These are phyloP conservation scores for Penicillium crustosum DNA, from an alignment of 2,329 filamentous ascomycete species.

Conservation along the genomic window DNA sequence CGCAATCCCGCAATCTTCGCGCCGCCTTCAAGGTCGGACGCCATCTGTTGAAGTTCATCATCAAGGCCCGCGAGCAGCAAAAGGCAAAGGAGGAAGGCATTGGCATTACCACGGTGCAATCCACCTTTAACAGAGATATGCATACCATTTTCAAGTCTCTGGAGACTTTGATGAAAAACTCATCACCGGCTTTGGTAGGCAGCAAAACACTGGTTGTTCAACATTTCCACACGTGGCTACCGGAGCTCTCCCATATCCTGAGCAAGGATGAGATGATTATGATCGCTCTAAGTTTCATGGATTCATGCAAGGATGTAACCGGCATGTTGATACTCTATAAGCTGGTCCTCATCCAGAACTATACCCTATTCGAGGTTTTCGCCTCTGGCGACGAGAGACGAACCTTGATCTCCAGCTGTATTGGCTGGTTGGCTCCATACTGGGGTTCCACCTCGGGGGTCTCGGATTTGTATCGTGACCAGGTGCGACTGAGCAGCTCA, in stretches of 20 bases:
- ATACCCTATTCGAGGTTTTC: constrained; percentile 80
- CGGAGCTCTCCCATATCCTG: constrained; percentile 76
- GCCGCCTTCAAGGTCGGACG: constrained; percentile 93
- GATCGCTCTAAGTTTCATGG: constrained; percentile 89
- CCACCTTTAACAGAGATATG: constrained; percentile 78
- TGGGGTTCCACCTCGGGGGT: constrained; percentile 77
- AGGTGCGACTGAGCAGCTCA: constrained; percentile 89
- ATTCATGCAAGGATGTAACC: constrained; percentile 81
- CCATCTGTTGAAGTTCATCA: constrained; percentile 92
- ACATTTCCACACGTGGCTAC: constrained; percentile 96
- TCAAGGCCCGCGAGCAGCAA: constrained; percentile 82
- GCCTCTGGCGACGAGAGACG: constrained; percentile 72
- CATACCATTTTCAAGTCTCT: constrained; percentile 86
- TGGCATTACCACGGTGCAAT: constrained; percentile 70
- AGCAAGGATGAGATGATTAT: constrained; percentile 82
- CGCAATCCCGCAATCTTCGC: constrained; percentile 78
- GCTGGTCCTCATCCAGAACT: constrained; percentile 87
- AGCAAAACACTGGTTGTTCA: constrained; percentile 95
- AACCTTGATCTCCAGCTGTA: constrained; percentile 75
- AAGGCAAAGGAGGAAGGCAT: constrained; percentile 84
- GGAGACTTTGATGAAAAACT: constrained; percentile 84
- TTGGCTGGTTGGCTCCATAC: constrained; percentile 87
- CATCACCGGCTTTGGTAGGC: constrained; percentile 80
- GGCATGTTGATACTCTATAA: constrained; percentile 92
- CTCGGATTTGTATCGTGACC: constrained; percentile 85